Conservation (phyloP, 208 protist genomes). For the Trypanosoma avium region DNA sequence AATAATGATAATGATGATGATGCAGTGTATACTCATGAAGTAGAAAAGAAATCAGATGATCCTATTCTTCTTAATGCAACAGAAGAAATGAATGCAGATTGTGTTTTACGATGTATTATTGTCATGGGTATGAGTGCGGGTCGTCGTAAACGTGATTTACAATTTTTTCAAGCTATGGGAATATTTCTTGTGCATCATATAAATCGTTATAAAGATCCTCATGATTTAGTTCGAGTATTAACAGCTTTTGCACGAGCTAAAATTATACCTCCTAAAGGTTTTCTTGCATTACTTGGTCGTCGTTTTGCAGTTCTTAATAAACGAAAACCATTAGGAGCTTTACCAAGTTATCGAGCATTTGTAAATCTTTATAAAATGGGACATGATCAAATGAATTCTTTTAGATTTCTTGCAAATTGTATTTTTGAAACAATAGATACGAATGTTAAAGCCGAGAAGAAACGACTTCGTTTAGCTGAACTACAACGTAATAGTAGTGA, state of each 20-base stretch:
- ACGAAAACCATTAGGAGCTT: conserved; percentile 40
- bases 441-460: conserved; percentile 43
- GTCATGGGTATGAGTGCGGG: conserved; percentile 74
- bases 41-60: conserved; percentile 9
- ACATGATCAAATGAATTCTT: conserved; percentile 66
- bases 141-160: conserved; percentile 66
- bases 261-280: conserved; percentile 59
- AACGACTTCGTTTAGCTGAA: conserved; percentile 18
- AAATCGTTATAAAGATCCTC: conserved; percentile 64
- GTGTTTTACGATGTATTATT: conserved; percentile 48
- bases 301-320: conserved; percentile 72
- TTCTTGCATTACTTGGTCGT: conserved; percentile 56
- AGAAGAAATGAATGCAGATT: conserved; percentile 42
- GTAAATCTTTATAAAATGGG: conserved; percentile 69
- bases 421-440: conserved; percentile 49
- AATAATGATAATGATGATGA: conserved; percentile 16
- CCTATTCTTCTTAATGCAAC: conserved; percentile 41
- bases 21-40: conserved; percentile 14
- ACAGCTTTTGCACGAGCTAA: conserved; percentile 78
- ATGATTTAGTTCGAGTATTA: conserved; percentile 59
- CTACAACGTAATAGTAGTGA: conserved; percentile 4
- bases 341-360: conserved; percentile 63
- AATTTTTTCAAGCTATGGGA: conserved; percentile 71
- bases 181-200: conserved; percentile 59
- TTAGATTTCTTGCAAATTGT: conserved; percentile 72